phyloP scores from a whole-genome alignment of 129 eudicot genomes.

The Cynara cardunculus region DNA sequence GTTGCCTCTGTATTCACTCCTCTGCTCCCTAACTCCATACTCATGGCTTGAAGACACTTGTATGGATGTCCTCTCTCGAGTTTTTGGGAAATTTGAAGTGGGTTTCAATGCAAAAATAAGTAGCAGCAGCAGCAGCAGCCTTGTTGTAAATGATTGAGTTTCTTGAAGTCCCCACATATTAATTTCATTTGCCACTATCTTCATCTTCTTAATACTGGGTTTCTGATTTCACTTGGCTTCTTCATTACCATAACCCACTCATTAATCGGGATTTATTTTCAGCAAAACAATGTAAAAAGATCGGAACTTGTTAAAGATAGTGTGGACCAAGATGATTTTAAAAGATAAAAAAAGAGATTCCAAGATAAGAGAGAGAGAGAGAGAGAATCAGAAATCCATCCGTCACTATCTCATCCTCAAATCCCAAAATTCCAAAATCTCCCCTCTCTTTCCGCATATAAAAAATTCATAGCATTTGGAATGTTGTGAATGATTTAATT shows the following conservation, averaged over 20 bases:
- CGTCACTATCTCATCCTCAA: constrained; percentile 4
- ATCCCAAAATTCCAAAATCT: background rate
- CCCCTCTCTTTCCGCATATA: background rate
- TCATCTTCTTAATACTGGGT: constrained; percentile 11
- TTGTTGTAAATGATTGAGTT: constrained; percentile 12
- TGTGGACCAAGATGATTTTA: constrained; percentile 13
- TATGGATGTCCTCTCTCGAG: constrained; percentile 6
- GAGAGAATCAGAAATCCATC: background rate
- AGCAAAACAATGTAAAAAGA: background rate
- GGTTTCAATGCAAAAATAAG: background rate
- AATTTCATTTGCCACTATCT: background rate
- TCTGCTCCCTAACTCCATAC: constrained; percentile 21
- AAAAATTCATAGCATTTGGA: background rate
- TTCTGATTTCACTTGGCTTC: constrained; percentile 9
- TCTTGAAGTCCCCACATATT: constrained; percentile 14
- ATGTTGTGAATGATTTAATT: background rate
- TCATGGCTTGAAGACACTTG: background rate
- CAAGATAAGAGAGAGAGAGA: background rate
- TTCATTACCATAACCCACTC: background rate
- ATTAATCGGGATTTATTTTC: background rate
- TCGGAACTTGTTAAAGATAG: constrained; percentile 11
- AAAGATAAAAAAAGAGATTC: constrained; percentile 1
- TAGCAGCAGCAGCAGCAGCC: background rate
- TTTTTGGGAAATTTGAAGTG: constrained; percentile 16
- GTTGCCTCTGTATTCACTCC: constrained; percentile 19